Evolutionary conservation across 495 filamentous ascomycete genomes (phyloP), one percentile per base, ranked within the genome.

Genomic region (Alectoria sarmentosa): DNA sequence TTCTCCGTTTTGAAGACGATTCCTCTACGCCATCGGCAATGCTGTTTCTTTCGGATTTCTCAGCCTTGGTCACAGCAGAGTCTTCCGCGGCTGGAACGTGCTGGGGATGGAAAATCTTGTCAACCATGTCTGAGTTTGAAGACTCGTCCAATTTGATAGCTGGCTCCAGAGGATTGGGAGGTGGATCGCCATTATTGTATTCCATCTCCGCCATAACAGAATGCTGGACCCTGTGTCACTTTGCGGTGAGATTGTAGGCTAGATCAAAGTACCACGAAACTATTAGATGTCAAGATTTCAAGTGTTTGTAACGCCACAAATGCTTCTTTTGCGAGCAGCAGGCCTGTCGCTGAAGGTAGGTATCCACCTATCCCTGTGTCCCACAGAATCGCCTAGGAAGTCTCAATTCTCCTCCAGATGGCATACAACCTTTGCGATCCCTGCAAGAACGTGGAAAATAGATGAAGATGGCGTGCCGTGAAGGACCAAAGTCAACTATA

Each of bases 1-100:
- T 89, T 41, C 80, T 75, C 57, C 82, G 78, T 76, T 91, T 91
- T 36, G 80, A 69, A 21, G 83, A 79, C 42, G 80, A 80, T 65
- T 84, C 83, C 58, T 78, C 73, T 1, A 49, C 41, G 28, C 46
- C 48, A 41, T 59, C 36, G 36, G 58, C 62, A n/a, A 57, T 30
- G n/a, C 67, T 69, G 62, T 74, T 69, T 57, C 72, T 60, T 63
- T 75, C 74, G 23, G 58, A 62, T 41, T 70, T 75, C 52, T 76
- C 74, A 3, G 71, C 74, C 61, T 72, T 71, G 14, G 70, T 76
- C 14, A 67, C 57, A n/a, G 73, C 71, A 11, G 75, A 73, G 56
- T 72, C 74, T 39, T 72, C 70, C 5, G 56, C 58, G 17, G 65
- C 42, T 52, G 67, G 62, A 42, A 38, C 65, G 39, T 74, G 66